Evolutionary conservation across 768 basidiomycete genomes (phyloP).

Genomic region (Pisolithus albus): DNA sequence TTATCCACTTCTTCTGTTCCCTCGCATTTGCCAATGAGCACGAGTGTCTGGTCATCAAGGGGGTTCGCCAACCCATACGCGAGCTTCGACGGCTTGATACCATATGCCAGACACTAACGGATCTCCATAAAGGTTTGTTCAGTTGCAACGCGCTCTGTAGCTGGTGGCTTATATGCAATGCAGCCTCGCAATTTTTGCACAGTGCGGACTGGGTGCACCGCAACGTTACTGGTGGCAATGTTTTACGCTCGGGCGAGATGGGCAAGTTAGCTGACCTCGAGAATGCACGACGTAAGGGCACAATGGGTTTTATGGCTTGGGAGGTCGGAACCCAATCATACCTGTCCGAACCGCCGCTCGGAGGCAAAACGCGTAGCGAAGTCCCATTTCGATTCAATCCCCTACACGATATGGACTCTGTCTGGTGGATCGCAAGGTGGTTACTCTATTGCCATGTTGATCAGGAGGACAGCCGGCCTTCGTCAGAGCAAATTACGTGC

Average conservation of each 20-base stretch:
- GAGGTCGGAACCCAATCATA: neutral
- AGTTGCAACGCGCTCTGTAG: neutral
- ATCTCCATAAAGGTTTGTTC: neutral
- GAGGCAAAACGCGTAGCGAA: neutral
- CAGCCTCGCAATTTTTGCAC: constrained; percentile 7
- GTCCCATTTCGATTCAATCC: neutral
- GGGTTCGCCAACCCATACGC: constrained; percentile 6
- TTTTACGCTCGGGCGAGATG: constrained; percentile 1
- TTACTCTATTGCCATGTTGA: neutral
- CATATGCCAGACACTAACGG: neutral
- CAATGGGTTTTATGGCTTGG: neutral
- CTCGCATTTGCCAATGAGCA: neutral
- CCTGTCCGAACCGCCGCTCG: neutral
- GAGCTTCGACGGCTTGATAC: neutral
- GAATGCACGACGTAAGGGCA: constrained; percentile 7
- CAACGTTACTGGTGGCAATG: constrained; percentile 12
- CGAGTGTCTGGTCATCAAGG: constrained; percentile 12
- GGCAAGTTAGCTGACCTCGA: constrained; percentile 10
- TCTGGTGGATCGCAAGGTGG: neutral
- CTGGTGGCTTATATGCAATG: neutral
- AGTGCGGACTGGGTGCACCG: constrained; percentile 11
- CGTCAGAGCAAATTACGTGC: too few species aligned
- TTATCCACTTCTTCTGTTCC: neutral
- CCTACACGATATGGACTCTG: neutral
- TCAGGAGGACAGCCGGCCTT: neutral